Evolutionary conservation across 2,329 filamentous ascomycete genomes (phyloP), one percentile per base, ranked within the genome.

Genomic region (Phoma herbarum): DNA sequence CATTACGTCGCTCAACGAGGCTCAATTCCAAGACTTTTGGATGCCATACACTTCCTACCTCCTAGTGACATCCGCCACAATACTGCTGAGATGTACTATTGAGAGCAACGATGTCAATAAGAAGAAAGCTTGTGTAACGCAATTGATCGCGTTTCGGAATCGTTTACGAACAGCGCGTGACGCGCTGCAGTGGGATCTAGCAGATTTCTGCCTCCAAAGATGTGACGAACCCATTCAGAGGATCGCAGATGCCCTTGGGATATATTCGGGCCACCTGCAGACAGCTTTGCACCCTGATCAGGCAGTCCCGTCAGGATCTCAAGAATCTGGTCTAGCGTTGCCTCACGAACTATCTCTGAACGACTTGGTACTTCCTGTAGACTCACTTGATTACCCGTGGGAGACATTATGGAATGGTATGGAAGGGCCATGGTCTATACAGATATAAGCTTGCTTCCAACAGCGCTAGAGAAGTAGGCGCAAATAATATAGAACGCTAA

Each of bases 31-130:
- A 11, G 66, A 65, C 23, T 68, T 68, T 20, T 67, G 66, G 66
- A 62, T 67, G 48, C 66, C 64, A 4, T 68, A 67, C 35, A 65
- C 64, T 2, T 64, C 58, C 12, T 68, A 67, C 31, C 48, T 68
- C 0, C 47, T 68, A 1, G 64, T 68, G 12, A 63, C 63, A 7
- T 59, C 63, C 2, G 62, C 66, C 4, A 68, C 66, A 2, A 61
- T 65, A 8, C 42, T 68, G 2, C 54, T 68, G 3, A 53, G 66
- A 39, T 67, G 61, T 25, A 61, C 59, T 1, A 57, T 68, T 2
- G 64, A 68, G 25, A 54, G 54, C 26, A 46, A 29, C 16, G 53
- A 65, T n/a, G 20, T 60, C 8, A 26, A 23, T 9, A 62, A 51
- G 1, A 64, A 64, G 29, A 52, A 18, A 2, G 22, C 16, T 7